Conservation (phyloP, 2,329 filamentous ascomycete genomes). For the Paradendryphiella salina region DNA sequence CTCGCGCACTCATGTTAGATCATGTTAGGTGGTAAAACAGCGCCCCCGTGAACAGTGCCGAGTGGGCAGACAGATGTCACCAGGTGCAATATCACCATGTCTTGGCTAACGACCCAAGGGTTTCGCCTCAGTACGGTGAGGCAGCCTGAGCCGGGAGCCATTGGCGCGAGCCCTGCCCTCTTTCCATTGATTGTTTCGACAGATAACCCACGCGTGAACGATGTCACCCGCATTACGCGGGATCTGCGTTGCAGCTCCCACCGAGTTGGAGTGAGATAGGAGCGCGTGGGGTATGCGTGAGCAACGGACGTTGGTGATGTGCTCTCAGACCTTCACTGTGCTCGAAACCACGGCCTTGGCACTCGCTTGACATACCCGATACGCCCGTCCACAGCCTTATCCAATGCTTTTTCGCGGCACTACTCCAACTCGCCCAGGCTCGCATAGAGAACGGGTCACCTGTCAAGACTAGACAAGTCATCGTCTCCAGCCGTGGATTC, state of each 20-base stretch:
- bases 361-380: slow-evolving; percentile 27
- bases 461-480: slow-evolving; percentile 13
- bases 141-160: slow-evolving; percentile 18
- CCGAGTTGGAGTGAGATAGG: background rate
- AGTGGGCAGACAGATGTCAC: background rate
- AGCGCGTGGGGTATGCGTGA: slow-evolving; percentile 22
- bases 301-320: slow-evolving; percentile 7
- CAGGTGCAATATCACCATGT: slow-evolving; percentile 23
- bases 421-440: slow-evolving; percentile 15
- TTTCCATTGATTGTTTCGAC: background rate
- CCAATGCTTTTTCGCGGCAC: slow-evolving; percentile 9
- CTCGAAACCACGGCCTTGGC: slow-evolving; percentile 22
- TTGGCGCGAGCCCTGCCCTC: slow-evolving; percentile 2
- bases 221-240: slow-evolving; percentile 12
- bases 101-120: slow-evolving; percentile 36
- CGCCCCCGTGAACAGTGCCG: slow-evolving; percentile 11
- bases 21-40: slow-evolving; percentile 13
- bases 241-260: slow-evolving; percentile 6
- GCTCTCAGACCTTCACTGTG: slow-evolving; percentile 24
- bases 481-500: slow-evolving; percentile 3
- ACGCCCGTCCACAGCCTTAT: background rate
- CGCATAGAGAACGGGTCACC: slow-evolving; percentile 22
- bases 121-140: slow-evolving; percentile 16
- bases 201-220: slow-evolving; percentile 9
- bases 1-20: background rate